Conservation (phyloP, 139 green algal genomes). For the Coccomyxa sp. region DNA sequence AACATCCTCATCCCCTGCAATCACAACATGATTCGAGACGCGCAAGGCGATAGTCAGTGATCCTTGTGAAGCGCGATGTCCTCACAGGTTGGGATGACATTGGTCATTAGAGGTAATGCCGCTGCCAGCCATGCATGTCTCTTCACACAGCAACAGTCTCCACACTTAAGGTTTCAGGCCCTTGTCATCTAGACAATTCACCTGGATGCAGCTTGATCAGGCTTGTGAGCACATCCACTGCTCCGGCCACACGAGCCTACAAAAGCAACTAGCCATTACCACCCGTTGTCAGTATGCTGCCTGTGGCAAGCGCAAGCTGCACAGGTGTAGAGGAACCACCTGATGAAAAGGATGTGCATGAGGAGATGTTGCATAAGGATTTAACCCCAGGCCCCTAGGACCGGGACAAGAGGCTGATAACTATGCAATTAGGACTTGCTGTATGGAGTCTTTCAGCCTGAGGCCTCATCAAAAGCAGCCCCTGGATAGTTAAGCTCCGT, state of each 20-base stretch:
- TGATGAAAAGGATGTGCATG: not conserved
- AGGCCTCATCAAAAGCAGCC: not conserved
- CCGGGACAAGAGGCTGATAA: not conserved
- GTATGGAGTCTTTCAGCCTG: not conserved
- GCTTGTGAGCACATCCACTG: conserved; percentile 4
- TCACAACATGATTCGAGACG: not conserved
- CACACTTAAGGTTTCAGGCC: not conserved
- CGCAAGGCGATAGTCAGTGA: not conserved
- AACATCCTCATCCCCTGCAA: not conserved
- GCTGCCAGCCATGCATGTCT: no score
- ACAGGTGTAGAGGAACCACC: not conserved
- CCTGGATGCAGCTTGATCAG: conserved; percentile 13
- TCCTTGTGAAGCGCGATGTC: not conserved
- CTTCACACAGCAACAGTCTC: not conserved
- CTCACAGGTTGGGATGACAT: not conserved
- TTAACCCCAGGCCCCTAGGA: not conserved
- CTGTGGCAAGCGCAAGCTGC: not conserved
- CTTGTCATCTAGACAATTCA: no score
- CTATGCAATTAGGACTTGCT: not conserved
- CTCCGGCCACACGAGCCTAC: not conserved
- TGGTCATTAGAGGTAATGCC: no score
- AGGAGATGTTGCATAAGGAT: conserved; percentile 4
- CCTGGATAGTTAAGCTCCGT: not conserved
- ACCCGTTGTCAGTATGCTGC: no score
- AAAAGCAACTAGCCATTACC: not conserved